These are phyloP conservation scores for Globisporangium parvum DNA, from an alignment of 352 stramenopile species.

Conservation along the genomic window DNA sequence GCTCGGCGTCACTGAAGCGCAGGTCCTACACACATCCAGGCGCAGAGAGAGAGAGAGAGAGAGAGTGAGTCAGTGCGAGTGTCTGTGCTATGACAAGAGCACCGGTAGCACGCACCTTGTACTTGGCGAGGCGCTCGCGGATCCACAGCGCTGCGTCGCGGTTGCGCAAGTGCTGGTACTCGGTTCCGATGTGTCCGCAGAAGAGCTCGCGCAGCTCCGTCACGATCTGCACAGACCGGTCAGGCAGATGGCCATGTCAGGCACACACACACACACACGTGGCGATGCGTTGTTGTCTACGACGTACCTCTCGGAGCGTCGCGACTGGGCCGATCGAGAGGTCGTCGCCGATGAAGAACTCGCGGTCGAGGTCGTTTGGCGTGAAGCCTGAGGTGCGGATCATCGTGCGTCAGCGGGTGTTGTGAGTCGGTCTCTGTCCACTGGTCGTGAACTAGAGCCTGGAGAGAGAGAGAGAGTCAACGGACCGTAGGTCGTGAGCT, in stretches of 20 bases:
- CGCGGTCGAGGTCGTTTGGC: slow-evolving; percentile 82
- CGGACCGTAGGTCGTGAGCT: slow-evolving; percentile 75
- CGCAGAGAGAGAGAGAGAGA: background rate
- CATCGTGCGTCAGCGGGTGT: no score
- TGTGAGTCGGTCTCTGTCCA: background rate
- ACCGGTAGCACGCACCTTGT: slow-evolving; percentile 23
- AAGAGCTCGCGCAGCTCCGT: slow-evolving; percentile 93
- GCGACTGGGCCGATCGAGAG: slow-evolving; percentile 76
- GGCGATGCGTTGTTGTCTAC: background rate
- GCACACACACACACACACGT: background rate
- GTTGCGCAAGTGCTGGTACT: slow-evolving; percentile 98
- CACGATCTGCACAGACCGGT: slow-evolving; percentile 70
- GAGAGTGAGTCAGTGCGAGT: background rate
- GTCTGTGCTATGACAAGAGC: no score
- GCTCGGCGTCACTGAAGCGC: slow-evolving; percentile 79
- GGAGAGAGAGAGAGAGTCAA: background rate
- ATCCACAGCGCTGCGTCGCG: slow-evolving; percentile 85
- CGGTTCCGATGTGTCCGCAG: slow-evolving; percentile 94
- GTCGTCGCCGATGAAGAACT: slow-evolving; percentile 91
- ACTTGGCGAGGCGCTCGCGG: slow-evolving; percentile 51
- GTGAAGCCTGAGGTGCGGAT: slow-evolving; percentile 73
- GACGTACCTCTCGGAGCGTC: slow-evolving; percentile 51
- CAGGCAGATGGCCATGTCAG: background rate
- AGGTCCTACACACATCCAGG: slow-evolving; percentile 17
- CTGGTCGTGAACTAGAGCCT: background rate